Base-by-base conservation (phyloP, 768 basidiomycete genomes). In the Gymnopilus dilepis region DNA sequence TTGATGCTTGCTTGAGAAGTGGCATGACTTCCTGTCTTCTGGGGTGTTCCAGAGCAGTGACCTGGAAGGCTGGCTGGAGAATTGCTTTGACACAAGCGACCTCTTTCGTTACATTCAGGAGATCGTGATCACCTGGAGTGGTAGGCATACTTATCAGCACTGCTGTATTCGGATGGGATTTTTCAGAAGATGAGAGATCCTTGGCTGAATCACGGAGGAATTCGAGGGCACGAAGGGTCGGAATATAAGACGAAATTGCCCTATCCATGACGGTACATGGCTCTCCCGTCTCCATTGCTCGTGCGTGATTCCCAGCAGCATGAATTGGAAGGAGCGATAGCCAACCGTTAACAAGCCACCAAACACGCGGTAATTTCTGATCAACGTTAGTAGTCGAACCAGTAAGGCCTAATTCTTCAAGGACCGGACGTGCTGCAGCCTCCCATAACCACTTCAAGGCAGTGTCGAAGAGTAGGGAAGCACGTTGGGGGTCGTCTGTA, bases 61-160 rank as follows among this genome's bases (percentile, higher is more conserved):
- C 43, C 22, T 61, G 58, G 24, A 53, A 60, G 17, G 21, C 40
- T 15, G 57, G 21, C 17, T 50, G 19, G 9, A 58, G 2, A 6
- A 50, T 21, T 7, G 26, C 33, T 50, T 22, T 58, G 8, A 67
- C 60, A 5, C 54, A 38, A n/a, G 17, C 28, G 9, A 63, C 51
- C 53, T 68, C 65, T 21, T 37, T 22, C 17, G 50, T 21, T 17
- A 56, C 67, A 34, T 62, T 52, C 13, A n/a, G 15, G 21, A 68
- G 45, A 50, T 59, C 56, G 15, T 41, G n/a, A 15, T 64, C 55
- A 30, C 62, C 58, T 2, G 62, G 65, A n/a, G 67, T 68, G 24
- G 60, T 64, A 12, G 67, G 65, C 67, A 68, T 68, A 26, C 61
- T 47, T 7, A 68, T 56, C 4, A 67, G 55, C 6, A 67, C 30